phyloP scores from a whole-genome alignment of 257 asterid genomes.

The Apocynum venetum region DNA sequence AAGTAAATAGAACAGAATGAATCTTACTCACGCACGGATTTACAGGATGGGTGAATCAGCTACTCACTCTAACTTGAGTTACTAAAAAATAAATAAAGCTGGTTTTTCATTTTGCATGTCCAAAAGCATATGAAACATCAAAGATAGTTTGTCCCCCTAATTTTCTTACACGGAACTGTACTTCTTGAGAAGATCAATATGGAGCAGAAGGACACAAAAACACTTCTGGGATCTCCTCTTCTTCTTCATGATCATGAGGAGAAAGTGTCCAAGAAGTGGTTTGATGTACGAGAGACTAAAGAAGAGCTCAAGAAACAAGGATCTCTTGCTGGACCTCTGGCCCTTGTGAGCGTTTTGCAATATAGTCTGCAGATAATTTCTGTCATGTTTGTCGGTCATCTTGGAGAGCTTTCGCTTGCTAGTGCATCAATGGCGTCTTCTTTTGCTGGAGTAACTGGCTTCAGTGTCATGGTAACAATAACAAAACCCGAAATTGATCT shows the following conservation, averaged over 20 bases:
- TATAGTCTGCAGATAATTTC: conserved; percentile 36
- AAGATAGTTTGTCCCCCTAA: neutral
- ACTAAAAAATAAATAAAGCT: too few species aligned
- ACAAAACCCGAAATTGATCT: too few species aligned
- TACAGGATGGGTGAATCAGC: too few species aligned
- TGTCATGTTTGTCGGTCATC: conserved; percentile 35
- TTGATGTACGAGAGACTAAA: neutral
- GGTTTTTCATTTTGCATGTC: too few species aligned
- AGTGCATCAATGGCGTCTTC: conserved; percentile 21
- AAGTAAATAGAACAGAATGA: too few species aligned
- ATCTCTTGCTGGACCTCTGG: conserved; percentile 27
- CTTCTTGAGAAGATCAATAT: neutral
- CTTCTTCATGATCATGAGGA: neutral
- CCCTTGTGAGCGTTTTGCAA: conserved; percentile 25
- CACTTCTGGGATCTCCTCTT: conserved; percentile 9
- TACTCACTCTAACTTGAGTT: too few species aligned
- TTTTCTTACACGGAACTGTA: neutral
- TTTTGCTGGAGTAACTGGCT: conserved; percentile 6
- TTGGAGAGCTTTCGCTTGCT: conserved; percentile 29
- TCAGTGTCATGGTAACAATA: neutral
- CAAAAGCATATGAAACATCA: too few species aligned
- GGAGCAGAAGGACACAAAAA: neutral
- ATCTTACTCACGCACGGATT: too few species aligned
- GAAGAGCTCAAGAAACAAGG: conserved; percentile 29
- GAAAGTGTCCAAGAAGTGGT: neutral